Evolutionary conservation across 495 filamentous ascomycete genomes (phyloP).

Genomic region (Sabuloglossum arenarium): DNA sequence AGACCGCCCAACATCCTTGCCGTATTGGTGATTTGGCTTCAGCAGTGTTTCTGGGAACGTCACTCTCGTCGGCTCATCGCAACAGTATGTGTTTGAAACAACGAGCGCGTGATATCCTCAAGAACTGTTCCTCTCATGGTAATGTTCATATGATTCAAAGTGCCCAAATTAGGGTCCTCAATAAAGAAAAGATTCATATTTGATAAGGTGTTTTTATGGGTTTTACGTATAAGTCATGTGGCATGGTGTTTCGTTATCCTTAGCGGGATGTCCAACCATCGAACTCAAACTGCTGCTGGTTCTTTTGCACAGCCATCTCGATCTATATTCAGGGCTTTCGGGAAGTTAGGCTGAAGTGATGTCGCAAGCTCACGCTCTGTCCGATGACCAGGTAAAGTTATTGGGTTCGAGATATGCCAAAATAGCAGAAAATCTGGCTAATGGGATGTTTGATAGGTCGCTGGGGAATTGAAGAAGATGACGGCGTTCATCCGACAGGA

Average conservation of each 20-base stretch:
- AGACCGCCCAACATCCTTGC: not conserved
- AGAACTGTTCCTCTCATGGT: not conserved
- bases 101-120: not conserved
- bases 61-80: not conserved
- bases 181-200: no score
- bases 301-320: not conserved
- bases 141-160: not conserved
- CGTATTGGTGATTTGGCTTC: not conserved
- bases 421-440: not conserved
- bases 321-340: not conserved
- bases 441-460: constrained; percentile 36
- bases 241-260: not conserved
- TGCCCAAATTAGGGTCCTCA: not conserved
- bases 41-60: not conserved
- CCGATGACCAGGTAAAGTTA: constrained; percentile 70
- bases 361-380: constrained; percentile 83
- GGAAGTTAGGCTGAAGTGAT: constrained; percentile 28
- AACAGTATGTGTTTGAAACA: not conserved
- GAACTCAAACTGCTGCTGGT: not conserved
- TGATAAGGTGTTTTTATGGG: not conserved
- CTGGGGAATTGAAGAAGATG: constrained; percentile 96
- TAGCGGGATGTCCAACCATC: not conserved
- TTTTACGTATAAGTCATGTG: not conserved
- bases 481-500: constrained; percentile 99
- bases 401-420: not conserved